A percentile compares a stretch with the other conserved stretches of the same genome.
Conservation (phyloP, 805 yeast species). For the Brettanomyces custersianus region DNA sequence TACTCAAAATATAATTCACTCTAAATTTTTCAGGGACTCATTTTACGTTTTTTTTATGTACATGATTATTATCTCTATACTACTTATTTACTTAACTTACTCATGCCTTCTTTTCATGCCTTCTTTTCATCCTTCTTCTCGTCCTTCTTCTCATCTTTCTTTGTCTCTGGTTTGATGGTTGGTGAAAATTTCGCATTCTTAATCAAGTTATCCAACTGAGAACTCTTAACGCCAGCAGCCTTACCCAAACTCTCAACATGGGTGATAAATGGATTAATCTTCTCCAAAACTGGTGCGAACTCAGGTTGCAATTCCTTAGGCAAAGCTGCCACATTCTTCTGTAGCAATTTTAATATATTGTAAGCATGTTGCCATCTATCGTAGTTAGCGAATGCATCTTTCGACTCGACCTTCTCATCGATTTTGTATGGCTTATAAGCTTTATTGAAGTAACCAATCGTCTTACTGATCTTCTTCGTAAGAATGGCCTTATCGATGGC, state of each 20-base stretch:
- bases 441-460: not conserved
- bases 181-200: slow-evolving; percentile 2
- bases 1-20: too few relatives aligned
- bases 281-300: slow-evolving; percentile 5
- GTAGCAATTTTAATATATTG: slow-evolving; percentile 10
- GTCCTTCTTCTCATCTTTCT: not conserved
- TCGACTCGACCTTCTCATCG: slow-evolving; percentile 4
- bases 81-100: too few relatives aligned
- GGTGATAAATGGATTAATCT: slow-evolving; percentile 8
- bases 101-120: not conserved
- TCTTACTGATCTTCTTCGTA: slow-evolving; percentile 2
- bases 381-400: slow-evolving; percentile 5
- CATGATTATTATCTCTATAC: too few relatives aligned
- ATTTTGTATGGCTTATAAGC: not conserved
- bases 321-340: slow-evolving; percentile 7
- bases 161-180: slow-evolving; percentile 1
- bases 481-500: not conserved
- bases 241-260: slow-evolving; percentile 10
- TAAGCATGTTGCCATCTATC: slow-evolving; percentile 13
- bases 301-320: slow-evolving; percentile 8
- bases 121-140: not conserved
- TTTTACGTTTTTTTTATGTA: too few relatives aligned
- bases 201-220: slow-evolving; percentile 7
- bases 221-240: slow-evolving; percentile 5
- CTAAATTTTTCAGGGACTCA: too few relatives aligned